Evolutionary conservation across 2,329 filamentous ascomycete species (phyloP).

Genomic region (Celoporthe dispersa): DNA sequence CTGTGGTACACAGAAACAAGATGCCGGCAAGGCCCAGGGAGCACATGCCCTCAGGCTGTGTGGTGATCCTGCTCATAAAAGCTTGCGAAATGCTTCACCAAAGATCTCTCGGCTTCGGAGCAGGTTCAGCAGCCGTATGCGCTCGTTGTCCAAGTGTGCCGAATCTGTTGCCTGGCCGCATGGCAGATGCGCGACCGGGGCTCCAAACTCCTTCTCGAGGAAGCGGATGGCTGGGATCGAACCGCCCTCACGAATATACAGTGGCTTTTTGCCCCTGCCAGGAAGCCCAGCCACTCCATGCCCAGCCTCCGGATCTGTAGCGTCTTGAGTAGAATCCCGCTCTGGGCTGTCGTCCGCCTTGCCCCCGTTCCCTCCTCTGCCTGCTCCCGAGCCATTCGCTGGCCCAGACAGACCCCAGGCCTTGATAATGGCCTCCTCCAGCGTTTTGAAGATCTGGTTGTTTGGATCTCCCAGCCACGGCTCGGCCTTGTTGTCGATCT

Average conservation of each 20-base stretch:
- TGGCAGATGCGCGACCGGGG: slow-evolving; percentile 88
- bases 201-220: slow-evolving; percentile 89
- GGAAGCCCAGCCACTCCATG: background rate
- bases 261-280: slow-evolving; percentile 61
- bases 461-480: slow-evolving; percentile 93
- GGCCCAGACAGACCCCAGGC: slow-evolving; percentile 69
- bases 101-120: slow-evolving; percentile 94
- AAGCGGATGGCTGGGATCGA: slow-evolving; percentile 95
- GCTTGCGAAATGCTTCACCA: slow-evolving; percentile 75
- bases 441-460: slow-evolving; percentile 87
- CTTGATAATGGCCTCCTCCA: slow-evolving; percentile 82
- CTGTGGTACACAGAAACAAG: background rate
- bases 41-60: background rate
- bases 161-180: slow-evolving; percentile 94
- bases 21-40: too few species aligned
- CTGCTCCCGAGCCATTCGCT: background rate
- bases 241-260: slow-evolving; percentile 95
- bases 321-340: background rate
- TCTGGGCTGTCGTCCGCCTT: too few species aligned
- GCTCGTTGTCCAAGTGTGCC: slow-evolving; percentile 93
- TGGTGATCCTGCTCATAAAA: slow-evolving; percentile 44
- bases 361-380: background rate
- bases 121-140: slow-evolving; percentile 85
- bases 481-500: slow-evolving; percentile 91
- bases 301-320: background rate